Evolutionary conservation across 768 basidiomycete genomes (phyloP).

Genomic region (Pleurotus cornucopiae): DNA sequence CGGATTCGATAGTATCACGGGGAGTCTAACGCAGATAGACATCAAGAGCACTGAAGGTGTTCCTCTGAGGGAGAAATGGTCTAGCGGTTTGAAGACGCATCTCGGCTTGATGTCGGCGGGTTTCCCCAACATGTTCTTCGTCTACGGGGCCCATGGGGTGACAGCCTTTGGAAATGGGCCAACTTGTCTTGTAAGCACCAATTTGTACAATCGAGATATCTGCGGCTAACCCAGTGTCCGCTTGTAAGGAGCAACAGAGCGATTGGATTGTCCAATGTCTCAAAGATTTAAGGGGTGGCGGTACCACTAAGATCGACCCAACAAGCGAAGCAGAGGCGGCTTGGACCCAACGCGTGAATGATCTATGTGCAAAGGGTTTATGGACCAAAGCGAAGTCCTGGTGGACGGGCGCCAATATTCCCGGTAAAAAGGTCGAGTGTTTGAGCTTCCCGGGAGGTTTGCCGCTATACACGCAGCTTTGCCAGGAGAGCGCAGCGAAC

Average conservation of each 20-base stretch:
- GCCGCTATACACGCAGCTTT: conserved; percentile 6
- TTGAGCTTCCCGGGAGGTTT: conserved; percentile 8
- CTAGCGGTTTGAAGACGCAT: conserved; percentile 11
- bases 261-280: conserved; percentile 14
- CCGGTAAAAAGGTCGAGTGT: conserved; percentile 21
- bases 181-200: conserved; percentile 11
- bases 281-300: conserved; percentile 6
- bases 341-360: conserved; percentile 7
- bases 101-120: conserved; percentile 11
- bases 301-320: conserved; percentile 9
- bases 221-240: not conserved
- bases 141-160: conserved; percentile 14
- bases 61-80: conserved; percentile 14
- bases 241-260: conserved; percentile 13
- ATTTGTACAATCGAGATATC: not conserved
- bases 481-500: conserved; percentile 7
- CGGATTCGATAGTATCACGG: conserved; percentile 14
- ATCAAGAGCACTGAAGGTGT: conserved; percentile 13
- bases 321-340: conserved; percentile 8
- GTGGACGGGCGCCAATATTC: conserved; percentile 33
- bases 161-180: conserved; percentile 13
- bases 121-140: conserved; percentile 16
- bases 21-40: conserved; percentile 11
- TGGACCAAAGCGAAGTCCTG: conserved; percentile 19
- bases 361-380: not conserved